Base-by-base conservation (phyloP, 2,329 filamentous ascomycete species). In the Sordariomycetes sp. region DNA sequence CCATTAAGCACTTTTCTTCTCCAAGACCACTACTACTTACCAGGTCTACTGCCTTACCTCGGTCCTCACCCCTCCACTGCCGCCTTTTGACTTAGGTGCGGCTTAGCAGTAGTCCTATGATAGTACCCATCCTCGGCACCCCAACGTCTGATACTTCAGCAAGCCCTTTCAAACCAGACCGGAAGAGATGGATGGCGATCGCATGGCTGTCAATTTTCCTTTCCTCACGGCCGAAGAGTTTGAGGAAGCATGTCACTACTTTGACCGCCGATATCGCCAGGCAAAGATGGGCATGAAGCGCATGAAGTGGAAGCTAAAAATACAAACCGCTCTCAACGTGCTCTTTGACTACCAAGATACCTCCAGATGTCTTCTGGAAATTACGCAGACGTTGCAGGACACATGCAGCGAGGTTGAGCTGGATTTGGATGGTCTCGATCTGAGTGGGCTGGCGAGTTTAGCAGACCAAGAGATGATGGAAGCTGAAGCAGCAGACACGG, bases 161-260 rank as follows among this genome's bases (percentile, higher is more conserved):
- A n/a, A n/a, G n/a, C n/a, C n/a, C n/a, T n/a, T n/a, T n/a, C n/a
- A n/a, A 29, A 9, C 23, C 30, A 15, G 17, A 10, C n/a, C 19
- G 12, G 18, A 4, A 15, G 12, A 7, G 12, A 7, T 27, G 7
- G 25, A 15, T 6, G 25, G 6, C 9, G 9, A n/a, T n/a, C n/a
- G n/a, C 23, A 60, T 61, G 55, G 61, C n/a, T n/a, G 45, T 54
- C 38, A 58, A 65, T 33, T 86, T 79, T 48, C 81, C 81, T 6
- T 72, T 70, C 38, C 65, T 86, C 19, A 70, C 58, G 9, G 47
- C 58, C 9, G 66, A 74, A 26, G 79, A 85, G 48, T 86, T 86
- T 42, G 57, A 71, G 34, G 68, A 75, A 47, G 72, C 68, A 35
- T 85, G 81, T 53, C 72, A 79, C 45, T 62, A 71, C 35, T 63